Evolutionary conservation across 192 early-diverging fungal species (phyloP).

Genomic region (Chytriomyces confervae): DNA sequence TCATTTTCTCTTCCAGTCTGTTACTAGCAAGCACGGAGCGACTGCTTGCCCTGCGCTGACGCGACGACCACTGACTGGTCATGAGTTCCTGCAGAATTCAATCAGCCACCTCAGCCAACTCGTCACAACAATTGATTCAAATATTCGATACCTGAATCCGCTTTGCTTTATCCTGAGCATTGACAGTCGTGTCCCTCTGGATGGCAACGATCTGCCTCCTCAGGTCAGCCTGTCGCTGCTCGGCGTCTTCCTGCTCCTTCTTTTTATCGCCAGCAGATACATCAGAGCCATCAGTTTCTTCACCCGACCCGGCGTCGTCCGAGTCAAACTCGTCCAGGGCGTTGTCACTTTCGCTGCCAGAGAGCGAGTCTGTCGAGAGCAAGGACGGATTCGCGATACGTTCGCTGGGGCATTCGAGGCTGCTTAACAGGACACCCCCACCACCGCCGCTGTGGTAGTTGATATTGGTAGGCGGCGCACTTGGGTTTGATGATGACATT

Average conservation of each 20-base stretch:
- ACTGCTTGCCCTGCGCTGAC: constrained; percentile 45
- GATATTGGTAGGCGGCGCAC: neutral
- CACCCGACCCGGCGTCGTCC: constrained; percentile 2
- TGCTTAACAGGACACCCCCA: constrained; percentile 26
- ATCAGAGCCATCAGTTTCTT: constrained; percentile 25
- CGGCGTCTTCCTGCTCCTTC: neutral
- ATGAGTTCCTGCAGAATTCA: constrained; percentile 57
- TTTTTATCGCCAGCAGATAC: neutral
- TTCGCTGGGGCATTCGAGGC: neutral
- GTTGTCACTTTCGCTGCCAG: constrained; percentile 2
- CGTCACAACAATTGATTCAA: neutral
- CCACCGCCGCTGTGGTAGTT: constrained; percentile 28
- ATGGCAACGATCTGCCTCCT: constrained; percentile 72
- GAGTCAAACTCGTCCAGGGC: constrained; percentile 8
- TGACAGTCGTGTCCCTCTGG: constrained; percentile 56
- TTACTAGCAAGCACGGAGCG: constrained; percentile 39
- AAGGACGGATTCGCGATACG: neutral
- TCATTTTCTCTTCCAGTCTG: constrained; percentile 39
- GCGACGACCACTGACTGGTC: constrained; percentile 47
- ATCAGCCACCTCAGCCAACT: neutral
- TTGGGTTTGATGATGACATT: neutral
- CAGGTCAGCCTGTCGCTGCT: constrained; percentile 51
- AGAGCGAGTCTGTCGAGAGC: neutral
- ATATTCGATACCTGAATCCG: constrained; percentile 67
- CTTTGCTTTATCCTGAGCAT: constrained; percentile 67